A percentile compares a stretch with the other conserved stretches of the same genome.
Evolutionary conservation across 768 basidiomycete genomes (phyloP).

Genomic region (Multifurca ochricompacta): DNA sequence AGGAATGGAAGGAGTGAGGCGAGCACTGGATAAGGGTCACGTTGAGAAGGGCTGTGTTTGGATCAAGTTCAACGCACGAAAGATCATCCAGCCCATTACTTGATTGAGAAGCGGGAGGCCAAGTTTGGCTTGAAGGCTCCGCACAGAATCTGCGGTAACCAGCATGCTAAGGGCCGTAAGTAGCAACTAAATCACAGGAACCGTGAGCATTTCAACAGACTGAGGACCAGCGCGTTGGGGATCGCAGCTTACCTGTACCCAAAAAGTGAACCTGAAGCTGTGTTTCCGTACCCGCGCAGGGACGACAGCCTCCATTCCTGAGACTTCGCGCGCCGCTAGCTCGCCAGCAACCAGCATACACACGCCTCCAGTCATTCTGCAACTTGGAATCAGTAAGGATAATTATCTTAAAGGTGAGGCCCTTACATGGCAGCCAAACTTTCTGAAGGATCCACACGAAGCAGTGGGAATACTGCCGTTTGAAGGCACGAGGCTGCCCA

Average conservation of each 20-base stretch:
- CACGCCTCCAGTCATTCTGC: constrained; percentile 35
- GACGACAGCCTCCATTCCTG: background rate
- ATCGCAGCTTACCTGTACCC: constrained; percentile 5
- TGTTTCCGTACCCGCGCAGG: background rate
- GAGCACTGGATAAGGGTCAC: constrained; percentile 30
- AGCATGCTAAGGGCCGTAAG: constrained; percentile 41
- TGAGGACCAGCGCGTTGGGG: background rate
- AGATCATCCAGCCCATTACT: constrained; percentile 51
- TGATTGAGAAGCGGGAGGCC: constrained; percentile 61
- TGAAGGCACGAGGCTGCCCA: constrained; percentile 48
- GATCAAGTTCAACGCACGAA: constrained; percentile 39
- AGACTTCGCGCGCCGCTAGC: constrained; percentile 5
- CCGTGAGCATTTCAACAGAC: background rate
- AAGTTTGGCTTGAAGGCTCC: constrained; percentile 52
- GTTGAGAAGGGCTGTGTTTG: background rate
- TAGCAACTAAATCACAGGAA: constrained; percentile 30
- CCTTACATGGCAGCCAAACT: constrained; percentile 48
- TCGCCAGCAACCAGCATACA: constrained; percentile 31
- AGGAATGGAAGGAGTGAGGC: constrained; percentile 46
- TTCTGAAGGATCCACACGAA: constrained; percentile 68
- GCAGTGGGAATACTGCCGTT: constrained; percentile 61
- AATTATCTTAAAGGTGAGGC: constrained; percentile 21
- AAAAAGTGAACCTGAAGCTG: background rate
- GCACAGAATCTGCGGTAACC: constrained; percentile 51
- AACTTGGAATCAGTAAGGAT: background rate